Base-by-base conservation (phyloP, 2,329 filamentous ascomycete species). In the Pseudocercospora ulei region DNA sequence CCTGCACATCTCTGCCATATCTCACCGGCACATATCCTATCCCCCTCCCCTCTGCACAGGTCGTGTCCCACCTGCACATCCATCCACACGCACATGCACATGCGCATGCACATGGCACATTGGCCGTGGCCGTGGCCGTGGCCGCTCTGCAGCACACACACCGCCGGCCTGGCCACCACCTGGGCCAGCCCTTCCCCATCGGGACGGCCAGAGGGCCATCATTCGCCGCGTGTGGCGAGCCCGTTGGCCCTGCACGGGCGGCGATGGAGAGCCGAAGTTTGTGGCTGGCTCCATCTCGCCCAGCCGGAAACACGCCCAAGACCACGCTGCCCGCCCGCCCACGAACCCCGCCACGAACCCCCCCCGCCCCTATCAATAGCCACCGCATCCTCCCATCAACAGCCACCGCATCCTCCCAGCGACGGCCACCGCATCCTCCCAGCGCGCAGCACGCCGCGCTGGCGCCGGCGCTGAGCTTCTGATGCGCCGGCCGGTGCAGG, bases 191-290 rank as follows among this genome's bases (percentile, higher is more conserved):
- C 30, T 46, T 37, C 46, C 38, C 14, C 26, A 38, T 46, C 30
- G 12, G 42, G 46, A 34, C 28, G 30, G 17, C 33, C 44, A 38
- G 46, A 34, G 27, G 30, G 17, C 33, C 44, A 38, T 39, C 37
- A 44, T 39, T 44, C 36, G 30, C 22, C 22, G 34, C 31, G 31
- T 24, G 28, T 44, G 37, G 44, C 41, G 42, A 39, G 26, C 34
- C 38, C 28, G 34, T 20, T 44, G 20, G 40, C 37, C 41, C 35
- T 36, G 35, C 41, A 43, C 47, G 47, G 49, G 47, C 45, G 33
- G 43, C 31, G 25, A 48, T 53, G 52, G 52, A 50, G 52, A 55
- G 50, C 52, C 52, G 52, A 46, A 51, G 31, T 43, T 46, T 29
- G 44, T 51, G 44, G 46, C 41, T 51, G 44, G 46, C 41, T 46